A percentile compares a stretch with the other conserved stretches of the same genome.
Evolutionary conservation across 108 stramenopile species (phyloP).

Genomic region (Thalassiosira profunda): DNA sequence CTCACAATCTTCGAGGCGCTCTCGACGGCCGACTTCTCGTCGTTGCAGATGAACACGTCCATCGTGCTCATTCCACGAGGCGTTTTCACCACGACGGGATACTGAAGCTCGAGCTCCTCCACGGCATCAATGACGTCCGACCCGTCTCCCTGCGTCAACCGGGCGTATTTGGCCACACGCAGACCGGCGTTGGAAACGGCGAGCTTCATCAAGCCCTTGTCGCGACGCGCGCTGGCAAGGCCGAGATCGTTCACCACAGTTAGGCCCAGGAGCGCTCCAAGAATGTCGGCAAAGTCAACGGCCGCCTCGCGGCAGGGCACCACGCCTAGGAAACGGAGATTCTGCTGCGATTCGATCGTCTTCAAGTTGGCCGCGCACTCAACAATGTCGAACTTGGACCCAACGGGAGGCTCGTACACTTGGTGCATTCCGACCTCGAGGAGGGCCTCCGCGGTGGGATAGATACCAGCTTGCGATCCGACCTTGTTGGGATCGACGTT

Average conservation of each 20-base stretch:
- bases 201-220: conserved; percentile 70
- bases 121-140: conserved; percentile 45
- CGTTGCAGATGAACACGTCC: conserved; percentile 65
- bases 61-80: conserved; percentile 56
- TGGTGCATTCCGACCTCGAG: conserved; percentile 61
- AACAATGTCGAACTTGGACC: conserved; percentile 55
- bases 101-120: conserved; percentile 53
- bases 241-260: conserved; percentile 58
- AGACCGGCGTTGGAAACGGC: conserved; percentile 67
- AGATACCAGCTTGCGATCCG: conserved; percentile 37
- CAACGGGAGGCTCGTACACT: conserved; percentile 60
- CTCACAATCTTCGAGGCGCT: conserved; percentile 47
- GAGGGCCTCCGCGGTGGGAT: conserved; percentile 57
- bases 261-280: conserved; percentile 53
- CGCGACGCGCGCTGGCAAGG: conserved; percentile 53
- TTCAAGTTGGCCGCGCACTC: conserved; percentile 62
- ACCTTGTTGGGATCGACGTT: too few relatives aligned
- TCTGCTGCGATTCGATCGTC: conserved; percentile 64
- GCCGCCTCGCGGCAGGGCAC: conserved; percentile 54
- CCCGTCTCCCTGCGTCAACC: conserved; percentile 49
- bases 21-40: conserved; percentile 40
- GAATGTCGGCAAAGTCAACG: conserved; percentile 57
- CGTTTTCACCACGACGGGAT: conserved; percentile 66
- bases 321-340: conserved; percentile 56
- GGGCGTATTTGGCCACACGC: conserved; percentile 60